These are phyloP conservation scores for Salix suchowensis DNA, from an alignment of 345 rosid species.

Conservation along the genomic window DNA sequence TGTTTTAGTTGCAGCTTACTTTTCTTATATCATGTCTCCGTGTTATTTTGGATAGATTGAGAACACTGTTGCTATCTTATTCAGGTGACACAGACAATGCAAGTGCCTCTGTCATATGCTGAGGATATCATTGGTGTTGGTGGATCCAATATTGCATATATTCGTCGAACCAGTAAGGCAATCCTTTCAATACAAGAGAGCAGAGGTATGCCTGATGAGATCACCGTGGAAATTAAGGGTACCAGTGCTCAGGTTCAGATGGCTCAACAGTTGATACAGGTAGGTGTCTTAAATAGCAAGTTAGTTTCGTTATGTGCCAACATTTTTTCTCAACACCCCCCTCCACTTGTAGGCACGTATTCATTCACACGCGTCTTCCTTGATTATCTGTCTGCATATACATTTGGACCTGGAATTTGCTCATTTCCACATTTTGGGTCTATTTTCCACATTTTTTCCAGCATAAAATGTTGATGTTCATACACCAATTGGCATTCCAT, in stretches of 20 bases:
- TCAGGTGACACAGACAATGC: constrained; percentile 33
- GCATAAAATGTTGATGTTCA: background rate
- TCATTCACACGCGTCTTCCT: background rate
- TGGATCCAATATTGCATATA: constrained; percentile 36
- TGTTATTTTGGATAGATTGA: background rate
- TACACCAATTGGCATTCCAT: background rate
- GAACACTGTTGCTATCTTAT: background rate
- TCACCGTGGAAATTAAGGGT: constrained; percentile 33
- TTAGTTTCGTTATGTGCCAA: background rate
- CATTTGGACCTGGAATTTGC: background rate
- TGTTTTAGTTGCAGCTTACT: background rate
- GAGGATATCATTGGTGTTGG: constrained; percentile 35
- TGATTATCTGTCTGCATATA: background rate
- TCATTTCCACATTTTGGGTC: background rate
- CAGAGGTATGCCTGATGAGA: constrained; percentile 33
- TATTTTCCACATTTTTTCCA: background rate
- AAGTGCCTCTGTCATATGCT: constrained; percentile 35
- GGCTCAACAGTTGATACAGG: constrained; percentile 40
- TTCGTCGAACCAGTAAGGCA: constrained; percentile 34
- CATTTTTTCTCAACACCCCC: background rate
- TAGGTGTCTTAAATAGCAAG: background rate
- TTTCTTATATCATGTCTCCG: background rate
- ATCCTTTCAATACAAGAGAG: constrained; percentile 28
- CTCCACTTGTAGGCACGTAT: background rate
- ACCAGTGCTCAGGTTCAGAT: constrained; percentile 30